These are phyloP conservation scores for Butyriboletus loyo DNA, from an alignment of 768 basidiomycete species.

Conservation along the genomic window DNA sequence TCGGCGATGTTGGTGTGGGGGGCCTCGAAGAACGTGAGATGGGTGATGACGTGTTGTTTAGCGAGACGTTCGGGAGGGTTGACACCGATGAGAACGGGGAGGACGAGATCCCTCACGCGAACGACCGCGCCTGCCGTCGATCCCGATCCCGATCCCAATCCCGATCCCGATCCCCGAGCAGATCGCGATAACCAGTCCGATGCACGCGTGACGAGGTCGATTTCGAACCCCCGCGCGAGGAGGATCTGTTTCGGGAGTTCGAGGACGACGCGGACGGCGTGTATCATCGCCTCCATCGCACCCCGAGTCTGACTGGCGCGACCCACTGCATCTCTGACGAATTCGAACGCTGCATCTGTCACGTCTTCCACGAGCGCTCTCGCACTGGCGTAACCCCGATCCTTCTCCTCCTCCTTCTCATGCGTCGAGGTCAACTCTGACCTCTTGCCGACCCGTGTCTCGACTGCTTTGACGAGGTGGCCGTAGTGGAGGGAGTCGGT, in stretches of 20 bases:
- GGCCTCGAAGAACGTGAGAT: constrained; percentile 45
- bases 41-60: constrained; percentile 60
- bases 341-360: constrained; percentile 34
- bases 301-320: background rate
- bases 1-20: background rate
- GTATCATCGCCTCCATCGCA: background rate
- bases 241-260: constrained; percentile 50
- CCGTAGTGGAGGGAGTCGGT: constrained; percentile 64
- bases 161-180: background rate
- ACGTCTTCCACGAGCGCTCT: constrained; percentile 37
- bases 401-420: constrained; percentile 5
- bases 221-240: constrained; percentile 42
- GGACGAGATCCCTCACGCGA: constrained; percentile 43
- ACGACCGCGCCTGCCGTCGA: constrained; percentile 26
- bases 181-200: background rate
- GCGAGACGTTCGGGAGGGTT: constrained; percentile 65
- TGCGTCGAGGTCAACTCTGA: no score
- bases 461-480: constrained; percentile 50
- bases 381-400: constrained; percentile 28
- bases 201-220: constrained; percentile 35
- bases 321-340: constrained; percentile 33
- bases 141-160: background rate
- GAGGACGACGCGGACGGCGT: constrained; percentile 41
- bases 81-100: constrained; percentile 65
- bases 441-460: constrained; percentile 29